Evolutionary conservation across 148 eudicot genomes (phyloP), one percentile per base, ranked within the genome.

Genomic region (Cornus florida): DNA sequence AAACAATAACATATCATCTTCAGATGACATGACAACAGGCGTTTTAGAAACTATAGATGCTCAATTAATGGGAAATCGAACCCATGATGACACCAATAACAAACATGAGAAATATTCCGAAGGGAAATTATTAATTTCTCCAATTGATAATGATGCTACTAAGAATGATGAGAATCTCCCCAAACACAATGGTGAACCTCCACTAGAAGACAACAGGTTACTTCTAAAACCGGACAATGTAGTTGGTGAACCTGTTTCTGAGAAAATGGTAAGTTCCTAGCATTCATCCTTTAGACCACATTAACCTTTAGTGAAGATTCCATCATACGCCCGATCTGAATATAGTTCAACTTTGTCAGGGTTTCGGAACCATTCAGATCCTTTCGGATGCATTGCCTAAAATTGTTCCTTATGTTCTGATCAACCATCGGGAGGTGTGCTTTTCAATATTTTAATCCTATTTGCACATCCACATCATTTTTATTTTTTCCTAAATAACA

Each of bases 401-500:
- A 82, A 96, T 96, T 83, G 99, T 94, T 78, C 99, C 99, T 60
- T 93, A 91, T 82, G 99, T 96, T 82, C 91, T 93, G 78, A 96
- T 96, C 84, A 91, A 96, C 79, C 97, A 96, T 79, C 92, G 99
- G 65, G 99, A 96, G 99, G 99, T 96, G 69, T 70, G 83, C 53
- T 75, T 83, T 59, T 50, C 20, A 50, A 73, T 75, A 73, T 79
- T 35, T 43, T 78, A 31, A 62, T 69, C 66, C 17, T 70, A 24
- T 43, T 6, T 53, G 59, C 19, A 2, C 59, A 53, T n/a, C n/a
- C n/a, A n/a, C n/a, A n/a, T n/a, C n/a, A n/a, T n/a, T n/a, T n/a
- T n/a, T n/a, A n/a, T n/a, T n/a, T n/a, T n/a, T n/a, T n/a, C n/a
- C n/a, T n/a, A n/a, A n/a, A n/a, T n/a, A n/a, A n/a, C n/a, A n/a